Evolutionary conservation across 371 early-diverging fungal genomes (phyloP), one percentile per base, ranked within the genome.

Genomic region (Fennellomyces sp.): DNA sequence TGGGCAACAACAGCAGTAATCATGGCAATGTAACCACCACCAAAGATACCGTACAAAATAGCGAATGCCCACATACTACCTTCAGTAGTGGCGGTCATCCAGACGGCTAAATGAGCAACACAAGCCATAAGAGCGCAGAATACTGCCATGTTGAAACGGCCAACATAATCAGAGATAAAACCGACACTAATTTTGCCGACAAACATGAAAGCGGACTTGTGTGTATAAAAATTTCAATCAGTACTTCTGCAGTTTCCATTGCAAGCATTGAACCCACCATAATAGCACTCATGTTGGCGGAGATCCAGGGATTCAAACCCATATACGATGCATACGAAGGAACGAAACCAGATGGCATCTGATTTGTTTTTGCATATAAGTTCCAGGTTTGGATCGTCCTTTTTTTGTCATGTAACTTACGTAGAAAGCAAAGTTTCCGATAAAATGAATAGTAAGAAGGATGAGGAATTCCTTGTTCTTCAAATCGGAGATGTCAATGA

Each of bases 131-230:
- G 60, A 0, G 80, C 59, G 54, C 85, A 80, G 5, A 81, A 13
- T 12, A 75, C 63, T 30, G 85, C 63, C 15, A 76, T 77, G 41
- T 88, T 89, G 54, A 84, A 66, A 28, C 79, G 80, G 13, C 90
- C 90, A 25, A 82, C 48, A 6, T 58, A 63, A 52, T 89, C 88
- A 13, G 85, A 75, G 12, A 69, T 56, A 35, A 58, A 69, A 0
- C 90, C 88, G 0, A 68, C 69, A 11, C 65, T 41, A 19, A 83
- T 57, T 2, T 78, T 79, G 1, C 78, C 78, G 12, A 81, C 61
- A 1, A 72, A 76, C 52, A 80, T 80, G 17, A 74, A 63, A 0
- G 72, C 82, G 21, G 79, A 80, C n/a, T n/a, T n/a, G n/a, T n/a
- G n/a, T n/a, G n/a, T n/a, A n/a, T n/a, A n/a, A n/a, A n/a, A n/a